Evolutionary conservation across 306 rosid genomes (phyloP).

Genomic region (Citrullus amarus): DNA sequence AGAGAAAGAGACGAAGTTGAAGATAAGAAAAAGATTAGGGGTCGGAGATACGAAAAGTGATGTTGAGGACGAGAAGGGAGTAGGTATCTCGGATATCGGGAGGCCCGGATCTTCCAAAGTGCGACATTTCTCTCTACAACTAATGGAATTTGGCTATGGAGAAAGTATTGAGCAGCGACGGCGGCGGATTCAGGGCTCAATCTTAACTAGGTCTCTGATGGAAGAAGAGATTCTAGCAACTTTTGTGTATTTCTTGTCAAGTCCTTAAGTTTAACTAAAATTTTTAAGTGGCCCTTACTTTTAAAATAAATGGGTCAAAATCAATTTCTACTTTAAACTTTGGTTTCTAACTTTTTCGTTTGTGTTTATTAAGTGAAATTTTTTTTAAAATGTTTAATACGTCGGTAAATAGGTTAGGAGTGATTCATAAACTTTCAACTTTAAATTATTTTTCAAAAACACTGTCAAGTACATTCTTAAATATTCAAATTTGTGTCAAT

Average conservation of each 20-base stretch:
- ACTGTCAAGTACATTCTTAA: no score
- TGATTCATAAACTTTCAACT: no score
- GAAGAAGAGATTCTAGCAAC: neutral
- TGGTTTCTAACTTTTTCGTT: no score
- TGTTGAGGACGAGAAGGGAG: conserved; percentile 74
- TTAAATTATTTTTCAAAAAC: no score
- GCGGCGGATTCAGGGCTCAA: conserved; percentile 8
- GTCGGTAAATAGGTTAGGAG: no score
- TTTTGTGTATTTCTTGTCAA: neutral
- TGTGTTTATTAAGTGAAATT: no score
- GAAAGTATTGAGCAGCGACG: neutral
- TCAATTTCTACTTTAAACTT: no score
- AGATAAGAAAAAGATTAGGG: neutral
- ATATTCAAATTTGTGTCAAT: no score
- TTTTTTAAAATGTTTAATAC: no score
- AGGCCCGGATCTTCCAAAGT: conserved; percentile 72
- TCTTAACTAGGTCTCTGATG: conserved; percentile 28
- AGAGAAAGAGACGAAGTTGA: neutral
- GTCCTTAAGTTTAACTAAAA: neutral
- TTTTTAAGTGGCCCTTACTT: neutral
- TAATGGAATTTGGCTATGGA: neutral
- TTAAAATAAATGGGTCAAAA: no score
- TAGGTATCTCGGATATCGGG: conserved; percentile 75
- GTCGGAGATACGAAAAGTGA: conserved; percentile 41
- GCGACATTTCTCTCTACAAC: conserved; percentile 34